These are phyloP conservation scores for Dacryopinax spathularia DNA, from an alignment of 768 basidiomycete species.

Conservation along the genomic window DNA sequence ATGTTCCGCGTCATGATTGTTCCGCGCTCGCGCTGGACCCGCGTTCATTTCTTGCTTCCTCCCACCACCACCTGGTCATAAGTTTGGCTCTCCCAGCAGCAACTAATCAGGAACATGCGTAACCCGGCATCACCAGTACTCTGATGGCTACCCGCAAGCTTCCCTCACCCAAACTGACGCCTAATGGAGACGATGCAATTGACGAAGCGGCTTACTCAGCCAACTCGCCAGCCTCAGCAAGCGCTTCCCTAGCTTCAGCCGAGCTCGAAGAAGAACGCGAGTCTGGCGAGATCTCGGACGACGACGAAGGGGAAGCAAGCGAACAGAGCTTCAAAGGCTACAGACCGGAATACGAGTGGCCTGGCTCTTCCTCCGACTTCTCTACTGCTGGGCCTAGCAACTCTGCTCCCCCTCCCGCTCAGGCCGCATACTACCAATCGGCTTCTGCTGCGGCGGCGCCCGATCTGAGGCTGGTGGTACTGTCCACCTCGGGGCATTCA, in stretches of 20 bases:
- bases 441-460: neutral
- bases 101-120: no score
- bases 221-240: neutral
- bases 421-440: neutral
- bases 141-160: neutral
- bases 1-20: no score
- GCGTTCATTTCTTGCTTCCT: no score
- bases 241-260: neutral
- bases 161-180: neutral
- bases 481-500: neutral
- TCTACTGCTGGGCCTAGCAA: neutral
- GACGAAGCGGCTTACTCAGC: neutral
- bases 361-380: neutral
- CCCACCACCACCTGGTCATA: no score
- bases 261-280: neutral
- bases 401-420: no score
- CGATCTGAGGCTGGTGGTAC: constrained; percentile 13
- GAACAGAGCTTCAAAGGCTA: neutral
- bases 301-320: neutral
- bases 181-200: neutral
- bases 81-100: no score
- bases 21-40: no score
- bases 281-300: constrained; percentile 1
- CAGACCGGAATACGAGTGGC: neutral
- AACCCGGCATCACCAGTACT: no score